Base-by-base conservation (phyloP, 768 basidiomycete genomes). In the Boletus edulis region DNA sequence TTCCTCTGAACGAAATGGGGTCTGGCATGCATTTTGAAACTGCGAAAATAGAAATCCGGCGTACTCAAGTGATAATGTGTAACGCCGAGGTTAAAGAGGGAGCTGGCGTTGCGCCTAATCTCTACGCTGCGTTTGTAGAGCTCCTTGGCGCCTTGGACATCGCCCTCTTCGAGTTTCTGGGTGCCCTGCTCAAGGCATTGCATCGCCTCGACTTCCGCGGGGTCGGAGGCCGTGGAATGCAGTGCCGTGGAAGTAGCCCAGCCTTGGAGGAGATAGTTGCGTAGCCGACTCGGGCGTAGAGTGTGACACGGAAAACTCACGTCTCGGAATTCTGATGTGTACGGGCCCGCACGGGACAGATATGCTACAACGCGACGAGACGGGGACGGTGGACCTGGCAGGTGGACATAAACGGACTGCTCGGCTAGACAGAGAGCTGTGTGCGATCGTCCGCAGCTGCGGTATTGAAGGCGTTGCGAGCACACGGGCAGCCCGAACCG, bases 31-130 rank as follows among this genome's bases (percentile, higher is more conserved):
- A 31, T 45, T 60, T 62, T 59, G 46, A 44, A 42, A 46, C 46
- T n/a, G 57, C 10, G 51, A 51, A 55, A 62, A 53, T 55, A 46
- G 38, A 46, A 59, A 51, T 40, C 56, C 22, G 50, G 78, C 85
- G 54, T 67, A 93, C 91, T 92, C 46, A 93, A 81, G 70, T 94
- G 91, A 69, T 93, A 94, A 65, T 91, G 86, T 5, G 92, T 91
- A 31, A 94, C 92, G 41, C 92, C 91, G 14, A 93, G 79, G 67
- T 94, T 94, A 73, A 93, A 94, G 38, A 94, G 78, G 13, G 88
- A 85, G 68, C 87, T 89, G 11, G 90, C 87, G 51, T 80, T 89
- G 55, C 84, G 81, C 67, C 87, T 86, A 53, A 94, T 89, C 64
- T 91, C 85, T 29, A 85, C 81, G 63, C 90, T 91, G 60, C 90